Base-by-base conservation (phyloP, 192 early-diverging fungal species). In the Coemansia reversa region DNA sequence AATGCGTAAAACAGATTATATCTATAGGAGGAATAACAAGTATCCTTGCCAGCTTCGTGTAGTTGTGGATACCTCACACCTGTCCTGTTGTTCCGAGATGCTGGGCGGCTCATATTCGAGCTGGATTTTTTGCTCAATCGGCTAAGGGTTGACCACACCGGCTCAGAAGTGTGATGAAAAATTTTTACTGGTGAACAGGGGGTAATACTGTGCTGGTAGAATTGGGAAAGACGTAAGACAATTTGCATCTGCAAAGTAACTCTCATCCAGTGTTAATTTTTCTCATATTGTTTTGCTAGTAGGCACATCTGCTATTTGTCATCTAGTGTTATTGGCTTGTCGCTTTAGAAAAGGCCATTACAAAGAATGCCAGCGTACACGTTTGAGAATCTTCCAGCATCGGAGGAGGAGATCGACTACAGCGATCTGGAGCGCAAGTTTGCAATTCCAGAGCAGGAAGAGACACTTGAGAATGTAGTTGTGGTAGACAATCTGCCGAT, bases 401-500 rank as follows among this genome's bases (percentile, higher is more conserved):
- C 74, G 18, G 89, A 90, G 81, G 89, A 86, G 54, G 89, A 92
- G 30, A 84, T 99, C 70, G 93, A 99, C 79, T 99, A 91, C 73
- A 83, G 84, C 55, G 97, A 99, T 79, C 90, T 99, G 62, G 91
- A 87, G 60, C 74, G 84, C 28, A 67, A 76, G 49, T 85, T 94
- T 60, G 84, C 85, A 6, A 63, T 87, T 59, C 89, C 92, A n/a
- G 84, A 86, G 67, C 87, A 88, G n/a, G 88, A 88, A 63, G 86
- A 90, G 71, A 87, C 87, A 42, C 87, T 87, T n/a, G 88, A 91
- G 55, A 84, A 76, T 62, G 85, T 97, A 30, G 86, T 99, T 29
- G 92, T 99, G 11, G 89, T 99, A 32, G 95, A 99, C 79, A 91
- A 93, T 65, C 86, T 90, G 33, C 97, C 97, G 16, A 68, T 91